These are phyloP conservation scores for Macaranga tanarius DNA, from an alignment of 441 rosid species.

Conservation along the genomic window DNA sequence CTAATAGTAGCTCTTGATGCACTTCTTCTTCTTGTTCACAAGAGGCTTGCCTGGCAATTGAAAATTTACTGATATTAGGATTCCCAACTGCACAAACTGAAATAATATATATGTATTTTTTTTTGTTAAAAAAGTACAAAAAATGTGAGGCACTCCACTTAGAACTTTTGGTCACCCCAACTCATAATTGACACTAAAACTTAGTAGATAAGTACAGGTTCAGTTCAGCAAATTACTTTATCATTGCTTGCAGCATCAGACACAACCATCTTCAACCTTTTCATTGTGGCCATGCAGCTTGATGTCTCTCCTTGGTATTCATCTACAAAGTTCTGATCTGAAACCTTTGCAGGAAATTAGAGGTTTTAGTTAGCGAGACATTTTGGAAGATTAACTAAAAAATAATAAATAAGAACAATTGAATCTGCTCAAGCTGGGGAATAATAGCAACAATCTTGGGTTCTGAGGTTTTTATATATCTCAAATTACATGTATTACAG, in stretches of 20 bases:
- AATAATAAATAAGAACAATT: conserved; percentile 2
- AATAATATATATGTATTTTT: not conserved
- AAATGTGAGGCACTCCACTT: not conserved
- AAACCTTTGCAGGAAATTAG: conserved; percentile 47
- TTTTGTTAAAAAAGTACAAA: not conserved
- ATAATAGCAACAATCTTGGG: not conserved
- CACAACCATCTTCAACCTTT: conserved; percentile 30
- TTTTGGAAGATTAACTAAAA: not conserved
- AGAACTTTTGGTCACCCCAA: not conserved
- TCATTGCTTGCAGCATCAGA: conserved; percentile 30
- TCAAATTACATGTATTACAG: not conserved
- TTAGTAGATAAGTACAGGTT: not conserved
- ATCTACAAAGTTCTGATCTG: conserved; percentile 78
- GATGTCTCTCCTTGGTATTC: conserved; percentile 33
- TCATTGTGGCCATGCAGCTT: conserved; percentile 21
- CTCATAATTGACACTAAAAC: not conserved
- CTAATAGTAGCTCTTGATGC: conserved; percentile 15
- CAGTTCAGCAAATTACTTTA: conserved; percentile 31
- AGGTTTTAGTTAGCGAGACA: conserved; percentile 5
- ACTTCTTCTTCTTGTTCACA: conserved; percentile 19
- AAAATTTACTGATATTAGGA: conserved; percentile 11
- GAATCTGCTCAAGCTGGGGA: not conserved
- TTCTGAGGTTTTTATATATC: not conserved
- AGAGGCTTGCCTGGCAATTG: conserved; percentile 20
- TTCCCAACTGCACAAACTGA: conserved; percentile 21